Evolutionary conservation across 805 yeast species (phyloP).

Genomic region (Clavispora asparagi): DNA sequence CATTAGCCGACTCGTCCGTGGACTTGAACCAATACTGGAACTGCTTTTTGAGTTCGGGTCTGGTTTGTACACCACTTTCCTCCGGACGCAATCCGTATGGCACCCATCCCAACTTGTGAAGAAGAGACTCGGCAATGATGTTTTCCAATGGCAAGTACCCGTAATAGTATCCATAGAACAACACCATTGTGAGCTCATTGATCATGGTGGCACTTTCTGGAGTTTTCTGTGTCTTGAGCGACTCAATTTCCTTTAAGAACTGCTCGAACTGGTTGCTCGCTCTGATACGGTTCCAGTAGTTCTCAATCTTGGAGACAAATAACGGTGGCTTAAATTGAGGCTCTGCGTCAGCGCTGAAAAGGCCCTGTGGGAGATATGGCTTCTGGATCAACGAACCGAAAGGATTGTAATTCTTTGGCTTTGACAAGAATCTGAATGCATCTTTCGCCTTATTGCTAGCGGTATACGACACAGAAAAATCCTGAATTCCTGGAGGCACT

Average conservation of each 20-base stretch:
- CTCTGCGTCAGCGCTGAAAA: conserved; percentile 6
- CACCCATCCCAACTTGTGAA: conserved; percentile 38
- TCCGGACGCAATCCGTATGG: conserved; percentile 26
- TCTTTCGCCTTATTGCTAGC: conserved; percentile 24
- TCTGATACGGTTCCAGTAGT: conserved; percentile 38
- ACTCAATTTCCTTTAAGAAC: conserved; percentile 26
- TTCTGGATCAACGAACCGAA: conserved; percentile 26
- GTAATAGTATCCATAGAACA: conserved; percentile 40
- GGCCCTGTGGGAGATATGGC: conserved; percentile 28
- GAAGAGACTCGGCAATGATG: conserved; percentile 36
- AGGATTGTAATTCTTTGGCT: conserved; percentile 16
- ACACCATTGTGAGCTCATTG: conserved; percentile 34
- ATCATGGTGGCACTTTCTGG: conserved; percentile 18
- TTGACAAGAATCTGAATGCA: conserved; percentile 12
- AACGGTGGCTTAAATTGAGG: conserved; percentile 25
- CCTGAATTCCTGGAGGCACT: conserved; percentile 41
- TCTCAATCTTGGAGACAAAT: conserved; percentile 30
- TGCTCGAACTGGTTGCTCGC: conserved; percentile 28
- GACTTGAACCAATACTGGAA: conserved; percentile 26
- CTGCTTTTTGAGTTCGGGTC: not conserved
- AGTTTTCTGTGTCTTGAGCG: conserved; percentile 16
- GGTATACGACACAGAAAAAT: conserved; percentile 34
- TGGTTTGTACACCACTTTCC: not conserved
- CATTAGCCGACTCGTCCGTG: conserved; percentile 9
- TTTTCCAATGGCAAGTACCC: conserved; percentile 40